Evolutionary conservation across 2,329 filamentous ascomycete species (phyloP), one percentile per base, ranked within the genome.

Genomic region (Sclerotinia spermophila): DNA sequence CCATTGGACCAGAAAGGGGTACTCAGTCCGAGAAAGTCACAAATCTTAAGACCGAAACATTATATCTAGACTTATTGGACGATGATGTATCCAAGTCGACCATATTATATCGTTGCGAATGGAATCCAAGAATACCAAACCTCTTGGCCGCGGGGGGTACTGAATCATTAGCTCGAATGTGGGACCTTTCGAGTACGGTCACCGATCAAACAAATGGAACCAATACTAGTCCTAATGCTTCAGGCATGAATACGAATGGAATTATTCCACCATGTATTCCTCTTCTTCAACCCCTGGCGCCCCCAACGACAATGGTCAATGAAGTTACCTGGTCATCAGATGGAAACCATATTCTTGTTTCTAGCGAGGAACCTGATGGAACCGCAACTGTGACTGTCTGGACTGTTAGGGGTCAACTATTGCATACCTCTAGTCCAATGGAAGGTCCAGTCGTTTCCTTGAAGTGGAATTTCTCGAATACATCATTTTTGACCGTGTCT

Each of bases 161-260:
- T 80, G 88, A 90, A 83, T 87, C 88, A 81, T 87, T 90, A 87
- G 88, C 88, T 83, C 87, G 88, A 74, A 84, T 90, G 82, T 90
- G 88, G 88, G 89, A 86, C 73, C 80, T 90, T 76, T 85, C 86
- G 79, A 85, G 85, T 84, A 83, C 70, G 44, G 69, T 82, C 78
- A 81, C 83, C 76, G 81, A 82, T 75, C 33, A 44, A 33, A 40
- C 38, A 38, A 70, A 70, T 48, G 48, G 58, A 65, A 33, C 30
- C 21, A 40, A 66, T 15, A 35, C 21, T 42, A 21, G 30, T 13
- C 53, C 68, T 44, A 59, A 62, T n/a, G 19, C 61, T 44, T 24
- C 56, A 51, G 33, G 56, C 19, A 51, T 51, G n/a, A 68, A 61
- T 68, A 76, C 35, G 33, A 69, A 69, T 30, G 76, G 35, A 27